A percentile compares a stretch with the other conserved stretches of the same genome.
These are phyloP conservation scores for Vanilla planifolia DNA, from an alignment of 106 monocot species.

Conservation along the genomic window DNA sequence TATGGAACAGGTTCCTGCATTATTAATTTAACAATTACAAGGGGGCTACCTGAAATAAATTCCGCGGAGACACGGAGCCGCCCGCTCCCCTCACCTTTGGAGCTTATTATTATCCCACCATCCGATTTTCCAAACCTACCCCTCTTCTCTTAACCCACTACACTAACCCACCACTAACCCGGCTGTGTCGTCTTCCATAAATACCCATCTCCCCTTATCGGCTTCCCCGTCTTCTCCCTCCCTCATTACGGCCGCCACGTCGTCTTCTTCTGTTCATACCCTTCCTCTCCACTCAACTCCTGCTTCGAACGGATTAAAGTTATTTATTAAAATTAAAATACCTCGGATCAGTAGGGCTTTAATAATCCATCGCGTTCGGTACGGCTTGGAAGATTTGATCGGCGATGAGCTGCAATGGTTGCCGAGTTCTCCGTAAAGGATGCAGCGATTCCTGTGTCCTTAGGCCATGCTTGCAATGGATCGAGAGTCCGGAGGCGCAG, in stretches of 20 bases:
- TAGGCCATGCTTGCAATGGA: constrained; percentile 41
- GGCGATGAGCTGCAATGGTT: constrained; percentile 60
- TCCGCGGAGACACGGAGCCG: constrained; percentile 78
- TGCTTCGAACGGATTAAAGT: no score
- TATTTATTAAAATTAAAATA: neutral
- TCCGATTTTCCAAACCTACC: neutral
- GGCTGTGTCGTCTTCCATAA: neutral
- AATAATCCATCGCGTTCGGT: neutral
- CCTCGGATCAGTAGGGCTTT: neutral
- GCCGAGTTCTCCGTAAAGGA: constrained; percentile 51
- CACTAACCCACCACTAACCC: constrained; percentile 4
- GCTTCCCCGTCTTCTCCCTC: constrained; percentile 8
- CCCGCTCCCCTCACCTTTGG: constrained; percentile 38
- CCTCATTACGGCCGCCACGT: no score
- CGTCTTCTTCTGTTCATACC: neutral
- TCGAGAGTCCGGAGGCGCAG: constrained; percentile 43
- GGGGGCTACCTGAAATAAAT: no score
- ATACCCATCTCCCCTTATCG: constrained; percentile 18
- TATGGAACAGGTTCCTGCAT: no score
- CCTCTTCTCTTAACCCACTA: neutral
- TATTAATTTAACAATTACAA: no score
- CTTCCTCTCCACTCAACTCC: neutral
- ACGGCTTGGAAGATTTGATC: neutral
- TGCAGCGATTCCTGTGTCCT: constrained; percentile 56
- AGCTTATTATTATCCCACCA: constrained; percentile 11